Evolutionary conservation across 805 yeast genomes (phyloP), one percentile per base, ranked within the genome.

Genomic region (Candida sithepensis): DNA sequence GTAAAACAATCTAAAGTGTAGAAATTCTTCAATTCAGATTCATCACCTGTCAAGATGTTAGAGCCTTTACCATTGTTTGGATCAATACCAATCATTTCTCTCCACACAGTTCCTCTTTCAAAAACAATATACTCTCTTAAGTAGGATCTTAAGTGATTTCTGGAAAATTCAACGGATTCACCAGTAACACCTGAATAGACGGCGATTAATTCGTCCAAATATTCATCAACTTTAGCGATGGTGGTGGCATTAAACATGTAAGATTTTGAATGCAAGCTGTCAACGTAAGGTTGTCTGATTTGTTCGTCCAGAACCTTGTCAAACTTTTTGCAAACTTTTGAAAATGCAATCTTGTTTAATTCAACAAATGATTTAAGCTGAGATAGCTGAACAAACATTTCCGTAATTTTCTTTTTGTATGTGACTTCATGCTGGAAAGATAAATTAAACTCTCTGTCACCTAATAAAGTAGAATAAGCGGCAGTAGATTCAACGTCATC

Each of bases 31-130:
- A 59, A 51, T 16, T 61, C 64, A 19, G 63, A 52, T 36, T 67
- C 73, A 42, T 65, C 67, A n/a, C 68, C 66, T 16, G 64, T 57
- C 41, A 60, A 48, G 4, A 70, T 70, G 18, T 68, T 70, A 36
- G 71, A 67, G 4, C 68, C 67, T 45, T 64, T 65, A 14, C 52
- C 53, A 24, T 51, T 50, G 41, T 51, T 54, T 42, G 48, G 46
- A 42, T 71, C 74, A 54, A 75, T 61, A 1, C 79, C 80, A 47
- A 77, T 72, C 80, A 77, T 74, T 52, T 76, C 80, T 56, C 77
- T 71, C 81, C 81, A 77, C 13, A 77, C 77, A 0, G 81, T 76
- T 51, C 76, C 73, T 59, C 82, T 65, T 57, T 77, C 81, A 76
- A 79, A 77, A 3, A 77, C 79, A 42, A 77, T 77, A 52, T 75